Evolutionary conservation across 2,329 filamentous ascomycete species (phyloP).

Genomic region (Paracamarosporium sp.): DNA sequence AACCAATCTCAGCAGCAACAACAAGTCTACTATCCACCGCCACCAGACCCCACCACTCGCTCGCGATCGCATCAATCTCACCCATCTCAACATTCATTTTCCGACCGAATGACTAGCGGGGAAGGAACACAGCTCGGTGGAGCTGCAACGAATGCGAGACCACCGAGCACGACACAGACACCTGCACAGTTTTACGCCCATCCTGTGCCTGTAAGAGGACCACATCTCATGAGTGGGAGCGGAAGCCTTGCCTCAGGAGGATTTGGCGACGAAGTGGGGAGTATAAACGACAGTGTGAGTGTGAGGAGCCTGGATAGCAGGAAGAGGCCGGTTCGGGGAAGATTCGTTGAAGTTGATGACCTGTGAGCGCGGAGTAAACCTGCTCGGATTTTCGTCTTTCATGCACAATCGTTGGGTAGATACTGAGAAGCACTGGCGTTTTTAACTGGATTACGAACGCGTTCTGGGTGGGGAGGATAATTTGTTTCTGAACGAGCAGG

Average conservation of each 20-base stretch:
- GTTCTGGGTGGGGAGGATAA: neutral
- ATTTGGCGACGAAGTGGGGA: conserved; percentile 5
- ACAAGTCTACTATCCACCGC: conserved; percentile 39
- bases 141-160: conserved; percentile 8
- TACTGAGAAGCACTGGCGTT: neutral
- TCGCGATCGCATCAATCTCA: conserved; percentile 19
- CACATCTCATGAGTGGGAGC: conserved; percentile 12
- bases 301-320: conserved; percentile 19
- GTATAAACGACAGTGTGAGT: conserved; percentile 6
- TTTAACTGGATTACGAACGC: neutral
- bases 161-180: conserved; percentile 32
- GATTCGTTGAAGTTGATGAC: conserved; percentile 27
- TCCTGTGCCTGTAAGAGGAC: conserved; percentile 20
- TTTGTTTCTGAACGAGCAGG: neutral
- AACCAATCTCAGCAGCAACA: conserved; percentile 11
- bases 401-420: neutral
- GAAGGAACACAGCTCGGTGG: conserved; percentile 27
- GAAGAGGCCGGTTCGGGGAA: conserved; percentile 22
- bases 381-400: neutral
- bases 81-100: conserved; percentile 9
- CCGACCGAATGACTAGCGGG: conserved; percentile 22
- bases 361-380: neutral
- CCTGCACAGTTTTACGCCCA: conserved; percentile 46
- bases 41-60: conserved; percentile 23
- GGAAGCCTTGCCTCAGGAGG: neutral